Conservation (phyloP, 257 asterid species). For the Nemophila menziesii region DNA sequence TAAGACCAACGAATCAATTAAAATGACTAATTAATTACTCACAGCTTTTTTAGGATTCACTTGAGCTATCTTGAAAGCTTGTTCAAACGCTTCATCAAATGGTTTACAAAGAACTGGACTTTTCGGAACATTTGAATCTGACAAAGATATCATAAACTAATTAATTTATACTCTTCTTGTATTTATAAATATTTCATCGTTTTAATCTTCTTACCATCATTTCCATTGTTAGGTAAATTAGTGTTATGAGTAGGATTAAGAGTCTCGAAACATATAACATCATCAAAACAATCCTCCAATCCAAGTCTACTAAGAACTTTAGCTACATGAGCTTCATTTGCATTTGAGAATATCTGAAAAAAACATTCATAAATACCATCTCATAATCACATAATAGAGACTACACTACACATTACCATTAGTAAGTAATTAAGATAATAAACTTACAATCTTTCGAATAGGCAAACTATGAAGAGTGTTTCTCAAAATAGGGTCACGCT, state of each 20-base stretch:
- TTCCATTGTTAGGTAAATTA: constrained; percentile 11
- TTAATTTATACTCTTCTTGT: neutral
- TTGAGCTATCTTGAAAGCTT: constrained; percentile 48
- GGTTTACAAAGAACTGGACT: constrained; percentile 69
- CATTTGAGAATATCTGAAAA: constrained; percentile 77
- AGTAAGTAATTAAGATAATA: neutral
- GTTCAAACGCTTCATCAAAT: constrained; percentile 46
- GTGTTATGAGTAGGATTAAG: constrained; percentile 43
- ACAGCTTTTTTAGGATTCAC: constrained; percentile 74
- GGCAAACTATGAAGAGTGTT: constrained; percentile 59
- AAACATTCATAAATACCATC: constrained; percentile 1
- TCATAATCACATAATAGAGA: constrained; percentile 7
- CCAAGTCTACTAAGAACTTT: constrained; percentile 61
- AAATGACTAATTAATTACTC: constrained; percentile 7
- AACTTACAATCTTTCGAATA: constrained; percentile 69
- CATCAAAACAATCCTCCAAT: constrained; percentile 75
- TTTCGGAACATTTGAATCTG: constrained; percentile 29
- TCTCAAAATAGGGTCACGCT: constrained; percentile 50
- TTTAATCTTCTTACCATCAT: constrained; percentile 39
- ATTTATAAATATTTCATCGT: neutral
- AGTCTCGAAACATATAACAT: constrained; percentile 61
- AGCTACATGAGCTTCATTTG: constrained; percentile 84
- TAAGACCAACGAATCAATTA: neutral
- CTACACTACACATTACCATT: neutral
- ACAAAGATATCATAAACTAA: constrained; percentile 6